Percentiles rank a stretch among this genome's conserved stretches.
phyloP scores from a whole-genome alignment of 768 basidiomycete genomes.

The Antrodiella citrinella region DNA sequence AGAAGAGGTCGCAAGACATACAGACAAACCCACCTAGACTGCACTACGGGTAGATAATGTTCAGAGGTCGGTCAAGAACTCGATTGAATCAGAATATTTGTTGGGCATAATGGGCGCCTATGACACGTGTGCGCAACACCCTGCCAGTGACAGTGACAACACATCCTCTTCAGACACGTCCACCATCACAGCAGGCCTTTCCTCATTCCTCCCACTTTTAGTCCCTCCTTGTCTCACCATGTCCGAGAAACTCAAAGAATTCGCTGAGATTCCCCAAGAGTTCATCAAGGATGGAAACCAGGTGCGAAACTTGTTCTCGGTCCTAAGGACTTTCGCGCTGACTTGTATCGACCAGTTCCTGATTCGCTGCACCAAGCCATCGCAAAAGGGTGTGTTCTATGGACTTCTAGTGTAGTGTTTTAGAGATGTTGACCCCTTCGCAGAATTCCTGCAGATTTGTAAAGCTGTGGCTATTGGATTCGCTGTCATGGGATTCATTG shows the following conservation, averaged over 20 bases:
- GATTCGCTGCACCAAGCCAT: slow-evolving; percentile 95
- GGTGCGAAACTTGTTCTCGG: slow-evolving; percentile 36
- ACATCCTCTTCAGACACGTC: not conserved
- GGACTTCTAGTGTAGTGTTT: not conserved
- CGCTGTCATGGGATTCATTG: slow-evolving; percentile 98
- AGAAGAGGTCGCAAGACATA: too few species aligned
- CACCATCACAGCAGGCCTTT: not conserved
- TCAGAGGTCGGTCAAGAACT: too few species aligned
- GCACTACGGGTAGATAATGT: too few species aligned
- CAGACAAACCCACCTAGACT: too few species aligned
- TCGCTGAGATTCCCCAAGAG: slow-evolving; percentile 85
- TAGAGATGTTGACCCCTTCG: not conserved
- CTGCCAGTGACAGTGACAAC: not conserved
- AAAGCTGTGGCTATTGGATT: slow-evolving; percentile 96
- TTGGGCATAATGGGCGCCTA: not conserved
- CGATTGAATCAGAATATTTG: too few species aligned
- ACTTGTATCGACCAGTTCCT: slow-evolving; percentile 66
- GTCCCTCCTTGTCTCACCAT: slow-evolving; percentile 35
- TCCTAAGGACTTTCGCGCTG: slow-evolving; percentile 8
- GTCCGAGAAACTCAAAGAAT: slow-evolving; percentile 88
- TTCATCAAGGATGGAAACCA: slow-evolving; percentile 92
- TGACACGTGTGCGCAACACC: not conserved
- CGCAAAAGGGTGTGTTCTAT: slow-evolving; percentile 67
- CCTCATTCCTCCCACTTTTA: slow-evolving; percentile 2
- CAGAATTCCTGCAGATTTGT: slow-evolving; percentile 94